These are phyloP conservation scores for Cercospora sp. DNA, from an alignment of 2,329 filamentous ascomycete species.

Conservation along the genomic window DNA sequence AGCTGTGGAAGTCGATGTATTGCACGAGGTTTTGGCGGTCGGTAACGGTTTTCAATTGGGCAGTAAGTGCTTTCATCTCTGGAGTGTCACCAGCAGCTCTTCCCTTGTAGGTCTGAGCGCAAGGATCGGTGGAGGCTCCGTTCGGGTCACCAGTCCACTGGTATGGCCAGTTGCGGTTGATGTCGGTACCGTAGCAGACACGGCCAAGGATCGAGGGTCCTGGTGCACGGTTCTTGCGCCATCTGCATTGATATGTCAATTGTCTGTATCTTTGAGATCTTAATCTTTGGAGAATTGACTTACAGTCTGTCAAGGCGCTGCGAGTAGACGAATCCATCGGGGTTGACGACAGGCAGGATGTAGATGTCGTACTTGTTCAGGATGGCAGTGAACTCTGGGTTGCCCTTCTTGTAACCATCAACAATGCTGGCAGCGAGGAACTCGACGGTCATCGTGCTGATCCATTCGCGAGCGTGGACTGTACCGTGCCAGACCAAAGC, in stretches of 20 bases:
- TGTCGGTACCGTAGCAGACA: slow-evolving; percentile 53
- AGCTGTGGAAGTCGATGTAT: slow-evolving; percentile 67
- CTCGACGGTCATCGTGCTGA: slow-evolving; percentile 33
- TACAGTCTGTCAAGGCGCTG: slow-evolving; percentile 56
- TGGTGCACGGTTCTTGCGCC: slow-evolving; percentile 61
- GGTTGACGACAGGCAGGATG: slow-evolving; percentile 32
- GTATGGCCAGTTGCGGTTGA: slow-evolving; percentile 61
- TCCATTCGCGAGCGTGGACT: slow-evolving; percentile 33
- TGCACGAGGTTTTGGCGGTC: slow-evolving; percentile 56
- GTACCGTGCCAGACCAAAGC: slow-evolving; percentile 31
- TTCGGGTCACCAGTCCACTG: slow-evolving; percentile 50
- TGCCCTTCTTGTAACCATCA: slow-evolving; percentile 27
- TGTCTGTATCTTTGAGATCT: no score
- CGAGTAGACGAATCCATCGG: slow-evolving; percentile 58
- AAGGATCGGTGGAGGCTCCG: slow-evolving; percentile 56
- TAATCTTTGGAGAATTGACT: no score
- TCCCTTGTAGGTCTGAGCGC: slow-evolving; percentile 52
- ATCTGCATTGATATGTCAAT: slow-evolving; percentile 41
- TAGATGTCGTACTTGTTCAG: slow-evolving; percentile 31
- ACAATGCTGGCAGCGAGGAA: slow-evolving; percentile 33
- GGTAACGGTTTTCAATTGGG: slow-evolving; percentile 50
- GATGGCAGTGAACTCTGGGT: slow-evolving; percentile 22
- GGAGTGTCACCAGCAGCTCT: slow-evolving; percentile 47
- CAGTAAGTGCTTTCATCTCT: slow-evolving; percentile 55
- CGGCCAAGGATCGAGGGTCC: slow-evolving; percentile 33